Evolutionary conservation across 306 rosid species (phyloP).

Genomic region (Vigna trinervia): DNA sequence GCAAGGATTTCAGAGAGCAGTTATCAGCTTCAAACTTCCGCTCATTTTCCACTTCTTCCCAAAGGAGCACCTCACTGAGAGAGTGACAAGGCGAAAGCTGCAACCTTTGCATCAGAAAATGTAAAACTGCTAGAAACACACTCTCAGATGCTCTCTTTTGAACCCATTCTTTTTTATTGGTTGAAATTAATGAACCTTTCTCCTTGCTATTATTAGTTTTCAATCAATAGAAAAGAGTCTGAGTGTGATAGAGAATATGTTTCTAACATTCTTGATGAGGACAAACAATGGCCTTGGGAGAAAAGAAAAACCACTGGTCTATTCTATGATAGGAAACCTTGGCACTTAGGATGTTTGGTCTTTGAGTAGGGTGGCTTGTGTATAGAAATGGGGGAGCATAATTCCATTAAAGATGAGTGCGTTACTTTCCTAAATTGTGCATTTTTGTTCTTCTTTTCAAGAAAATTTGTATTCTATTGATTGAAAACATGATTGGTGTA

Average conservation of each 20-base stretch:
- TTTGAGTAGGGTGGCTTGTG: constrained; percentile 43
- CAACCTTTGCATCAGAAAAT: constrained; percentile 28
- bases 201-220: too few relatives aligned
- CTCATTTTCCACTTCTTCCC: constrained; percentile 69
- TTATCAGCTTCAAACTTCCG: constrained; percentile 58
- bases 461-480: constrained; percentile 34
- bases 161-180: neutral
- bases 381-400: constrained; percentile 37
- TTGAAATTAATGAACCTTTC: neutral
- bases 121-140: neutral
- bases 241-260: too few relatives aligned
- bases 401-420: constrained; percentile 9
- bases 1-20: constrained; percentile 79
- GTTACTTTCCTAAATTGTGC: constrained; percentile 6
- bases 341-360: constrained; percentile 35
- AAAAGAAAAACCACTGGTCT: constrained; percentile 29
- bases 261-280: neutral
- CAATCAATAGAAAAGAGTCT: neutral
- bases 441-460: constrained; percentile 21
- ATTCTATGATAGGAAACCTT: constrained; percentile 28
- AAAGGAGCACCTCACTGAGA: constrained; percentile 50
- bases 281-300: constrained; percentile 17
- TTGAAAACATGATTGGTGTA: constrained; percentile 34
- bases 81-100: constrained; percentile 40
- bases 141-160: neutral